Percentiles rank a stretch among this genome's conserved stretches.
Evolutionary conservation across 108 stramenopile genomes (phyloP).

Genomic region (Chaetoceros tenuissimus): DNA sequence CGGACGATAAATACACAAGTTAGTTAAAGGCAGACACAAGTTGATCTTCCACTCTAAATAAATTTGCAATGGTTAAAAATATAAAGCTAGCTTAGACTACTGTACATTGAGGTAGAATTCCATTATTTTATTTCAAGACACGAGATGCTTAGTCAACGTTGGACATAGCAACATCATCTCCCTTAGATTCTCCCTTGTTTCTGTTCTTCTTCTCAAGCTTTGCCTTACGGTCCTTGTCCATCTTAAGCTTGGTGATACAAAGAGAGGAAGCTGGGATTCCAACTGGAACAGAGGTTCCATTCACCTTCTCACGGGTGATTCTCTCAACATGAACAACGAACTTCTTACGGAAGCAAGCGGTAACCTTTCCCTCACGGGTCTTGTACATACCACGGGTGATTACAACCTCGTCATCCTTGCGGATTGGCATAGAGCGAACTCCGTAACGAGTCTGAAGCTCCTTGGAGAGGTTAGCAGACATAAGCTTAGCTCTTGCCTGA

Average conservation of each 20-base stretch:
- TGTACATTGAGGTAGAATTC: too few relatives aligned
- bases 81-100: too few relatives aligned
- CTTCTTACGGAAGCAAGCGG: constrained; percentile 93
- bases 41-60: too few relatives aligned
- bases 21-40: too few relatives aligned
- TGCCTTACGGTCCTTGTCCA: constrained; percentile 98
- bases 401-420: constrained; percentile 97
- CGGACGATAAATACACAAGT: too few relatives aligned
- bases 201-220: constrained; percentile 93
- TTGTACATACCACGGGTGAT: constrained; percentile 94
- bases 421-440: constrained; percentile 97
- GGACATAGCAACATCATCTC: constrained; percentile 86
- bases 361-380: constrained; percentile 98
- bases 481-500: constrained; percentile 85
- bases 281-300: constrained; percentile 85
- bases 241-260: constrained; percentile 97
- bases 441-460: constrained; percentile 96
- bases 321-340: constrained; percentile 98
- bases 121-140: too few relatives aligned
- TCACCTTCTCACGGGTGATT: constrained; percentile 95
- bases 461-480: constrained; percentile 96
- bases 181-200: constrained; percentile 38
- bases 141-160: constrained; percentile 98
- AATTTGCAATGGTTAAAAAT: too few relatives aligned
- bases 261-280: constrained; percentile 94